A percentile compares a stretch with the other conserved stretches of the same genome.
Conservation (phyloP, 2,329 filamentous ascomycete species). For the Pyrenochaeta sp. region DNA sequence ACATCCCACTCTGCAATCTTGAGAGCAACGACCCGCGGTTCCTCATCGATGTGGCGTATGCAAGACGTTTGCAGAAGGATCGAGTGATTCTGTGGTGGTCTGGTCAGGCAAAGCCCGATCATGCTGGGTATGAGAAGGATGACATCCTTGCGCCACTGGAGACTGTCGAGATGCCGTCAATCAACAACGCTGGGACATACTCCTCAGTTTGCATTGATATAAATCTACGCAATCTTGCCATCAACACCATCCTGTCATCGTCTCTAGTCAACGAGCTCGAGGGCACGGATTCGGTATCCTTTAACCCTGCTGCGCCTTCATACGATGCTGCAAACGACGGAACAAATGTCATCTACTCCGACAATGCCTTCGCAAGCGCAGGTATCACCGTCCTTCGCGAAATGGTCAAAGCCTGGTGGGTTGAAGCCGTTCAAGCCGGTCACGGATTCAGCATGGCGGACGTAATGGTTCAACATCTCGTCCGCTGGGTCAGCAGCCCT, state of each 20-base stretch:
- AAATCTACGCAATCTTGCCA: slow-evolving; percentile 90
- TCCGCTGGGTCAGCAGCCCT: slow-evolving; percentile 95
- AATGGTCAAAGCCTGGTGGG: slow-evolving; percentile 99
- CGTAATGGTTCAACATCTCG: slow-evolving; percentile 94
- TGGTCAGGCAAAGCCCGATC: slow-evolving; percentile 82
- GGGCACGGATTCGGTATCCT: slow-evolving; percentile 83
- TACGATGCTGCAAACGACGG: slow-evolving; percentile 70
- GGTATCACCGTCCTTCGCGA: slow-evolving; percentile 90
- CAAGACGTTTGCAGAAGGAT: slow-evolving; percentile 85
- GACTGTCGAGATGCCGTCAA: slow-evolving; percentile 86
- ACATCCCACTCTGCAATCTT: slow-evolving; percentile 93
- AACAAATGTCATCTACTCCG: slow-evolving; percentile 77
- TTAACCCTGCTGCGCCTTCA: slow-evolving; percentile 75
- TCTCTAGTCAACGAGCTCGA: slow-evolving; percentile 97
- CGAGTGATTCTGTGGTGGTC: slow-evolving; percentile 99
- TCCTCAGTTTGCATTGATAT: slow-evolving; percentile 96
- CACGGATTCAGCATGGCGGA: slow-evolving; percentile 79
- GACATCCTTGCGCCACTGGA: slow-evolving; percentile 85
- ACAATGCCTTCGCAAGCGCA: slow-evolving; percentile 91
- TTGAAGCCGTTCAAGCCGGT: slow-evolving; percentile 87
- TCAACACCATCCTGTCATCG: slow-evolving; percentile 97
- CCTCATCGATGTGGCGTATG: slow-evolving; percentile 95
- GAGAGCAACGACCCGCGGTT: slow-evolving; percentile 94
- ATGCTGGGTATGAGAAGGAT: slow-evolving; percentile 94
- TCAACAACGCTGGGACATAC: slow-evolving; percentile 94